Evolutionary conservation across 352 stramenopile genomes (phyloP), one percentile per base, ranked within the genome.

Genomic region (Phytophthora citricola): DNA sequence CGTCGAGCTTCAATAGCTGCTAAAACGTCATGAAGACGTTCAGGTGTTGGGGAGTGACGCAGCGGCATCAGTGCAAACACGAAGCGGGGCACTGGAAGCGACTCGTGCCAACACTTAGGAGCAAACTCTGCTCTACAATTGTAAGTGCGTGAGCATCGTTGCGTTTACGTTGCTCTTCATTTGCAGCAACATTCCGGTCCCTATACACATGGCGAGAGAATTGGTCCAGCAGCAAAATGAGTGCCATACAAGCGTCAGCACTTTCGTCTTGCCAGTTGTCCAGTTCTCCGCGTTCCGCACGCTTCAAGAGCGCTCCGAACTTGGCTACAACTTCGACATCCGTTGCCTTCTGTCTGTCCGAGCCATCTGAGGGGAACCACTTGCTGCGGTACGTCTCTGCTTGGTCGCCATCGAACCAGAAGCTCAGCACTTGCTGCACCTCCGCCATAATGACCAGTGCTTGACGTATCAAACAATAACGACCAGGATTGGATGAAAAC

Each of bases 1-100:
- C 86, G 60, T 15, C 80, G 75, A 1, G 60, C 45, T 15, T 88
- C 78, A 43, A 95, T 83, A 5, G 74, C 73, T 20, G 60, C 72
- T 10, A 96, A 61, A 27, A 96, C 63, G 0, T 59, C 36, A n/a
- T 78, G 54, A 6, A 96, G 76, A 1, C 83, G 58, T 31, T 81
- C 76, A 9, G 81, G n/a, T 15, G 86, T 91, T 6, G 78, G 82
- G 5, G 81, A 88, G 64, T 97, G 91, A 36, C 89, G 88, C 34
- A 96, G 69, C 29, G 90, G 91, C 88, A 97, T 96, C 39, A 96
- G 55, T 14, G 85, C 78, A 55, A 97, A 97, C 52, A 94, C 83
- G 56, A 91, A 92, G 29, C 73, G 62, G 3, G 76, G 78, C 2
- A 89, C 60, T 0, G 75, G 31, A 26, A 96, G 67, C n/a, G 71